Evolutionary conservation across 495 filamentous ascomycete genomes (phyloP).

Genomic region (Penicillium argentinense): DNA sequence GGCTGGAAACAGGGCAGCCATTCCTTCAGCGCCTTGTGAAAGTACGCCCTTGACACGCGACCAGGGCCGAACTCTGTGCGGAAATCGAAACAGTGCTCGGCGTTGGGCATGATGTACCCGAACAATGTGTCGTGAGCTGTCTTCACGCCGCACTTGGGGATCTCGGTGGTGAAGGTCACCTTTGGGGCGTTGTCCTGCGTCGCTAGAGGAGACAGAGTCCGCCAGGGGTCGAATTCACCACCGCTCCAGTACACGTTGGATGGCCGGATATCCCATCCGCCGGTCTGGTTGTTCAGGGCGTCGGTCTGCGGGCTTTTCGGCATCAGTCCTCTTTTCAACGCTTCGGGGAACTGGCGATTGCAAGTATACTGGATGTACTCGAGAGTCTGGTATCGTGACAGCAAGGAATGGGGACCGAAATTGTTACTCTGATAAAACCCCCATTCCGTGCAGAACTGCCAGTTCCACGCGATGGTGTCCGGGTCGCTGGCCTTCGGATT

Average conservation of each 20-base stretch:
- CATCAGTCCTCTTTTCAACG: conserved; percentile 41
- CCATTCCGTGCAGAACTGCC: conserved; percentile 63
- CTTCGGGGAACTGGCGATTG: conserved; percentile 53
- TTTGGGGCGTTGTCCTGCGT: conserved; percentile 43
- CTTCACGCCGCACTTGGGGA: conserved; percentile 48
- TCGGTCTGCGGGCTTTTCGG: conserved; percentile 39
- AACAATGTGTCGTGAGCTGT: conserved; percentile 43
- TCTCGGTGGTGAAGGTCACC: conserved; percentile 33
- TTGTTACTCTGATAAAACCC: conserved; percentile 58
- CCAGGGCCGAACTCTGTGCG: conserved; percentile 26
- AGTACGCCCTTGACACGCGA: conserved; percentile 21
- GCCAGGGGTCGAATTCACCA: conserved; percentile 61
- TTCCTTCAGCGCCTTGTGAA: not conserved
- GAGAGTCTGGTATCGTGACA: conserved; percentile 53
- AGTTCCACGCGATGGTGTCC: conserved; percentile 52
- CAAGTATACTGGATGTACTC: conserved; percentile 51
- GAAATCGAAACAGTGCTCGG: conserved; percentile 57
- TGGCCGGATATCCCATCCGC: conserved; percentile 59
- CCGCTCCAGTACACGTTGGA: conserved; percentile 56
- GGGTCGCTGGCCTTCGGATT: conserved; percentile 35
- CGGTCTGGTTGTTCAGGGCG: conserved; percentile 43
- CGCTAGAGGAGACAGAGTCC: conserved; percentile 49
- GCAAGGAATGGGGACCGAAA: conserved; percentile 44
- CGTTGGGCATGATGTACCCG: conserved; percentile 48
- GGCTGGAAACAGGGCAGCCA: not conserved